Conservation (phyloP, 1,284 basidiomycete species). For the Phlebopus sp. region DNA sequence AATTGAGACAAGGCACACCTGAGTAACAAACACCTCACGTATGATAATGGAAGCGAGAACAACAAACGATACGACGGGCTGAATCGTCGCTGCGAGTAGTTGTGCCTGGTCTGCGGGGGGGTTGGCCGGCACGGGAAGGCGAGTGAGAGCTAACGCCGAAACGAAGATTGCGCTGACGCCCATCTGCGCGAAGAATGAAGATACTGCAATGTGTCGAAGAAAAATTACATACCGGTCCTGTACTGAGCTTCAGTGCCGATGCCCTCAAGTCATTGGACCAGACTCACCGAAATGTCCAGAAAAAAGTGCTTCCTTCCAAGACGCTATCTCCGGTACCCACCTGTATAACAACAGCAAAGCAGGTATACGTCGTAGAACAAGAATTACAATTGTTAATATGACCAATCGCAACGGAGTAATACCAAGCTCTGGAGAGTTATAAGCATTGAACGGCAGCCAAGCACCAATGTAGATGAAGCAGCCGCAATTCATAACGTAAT, state of each 20-base stretch:
- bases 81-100: slow-evolving; percentile 63
- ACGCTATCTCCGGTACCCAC: slow-evolving; percentile 82
- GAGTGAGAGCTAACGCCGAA: slow-evolving; percentile 69
- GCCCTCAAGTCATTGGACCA: not conserved
- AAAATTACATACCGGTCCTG: slow-evolving; percentile 52
- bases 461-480: slow-evolving; percentile 92
- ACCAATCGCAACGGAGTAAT: slow-evolving; percentile 75
- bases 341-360: slow-evolving; percentile 70
- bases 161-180: slow-evolving; percentile 86
- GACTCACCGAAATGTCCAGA: slow-evolving; percentile 79
- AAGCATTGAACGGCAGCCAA: slow-evolving; percentile 78
- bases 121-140: slow-evolving; percentile 56
- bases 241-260: slow-evolving; percentile 2
- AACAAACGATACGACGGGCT: slow-evolving; percentile 82
- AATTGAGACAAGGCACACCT: not conserved
- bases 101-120: slow-evolving; percentile 69
- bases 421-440: slow-evolving; percentile 59
- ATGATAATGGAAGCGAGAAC: slow-evolving; percentile 81
- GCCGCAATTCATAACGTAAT: slow-evolving; percentile 79
- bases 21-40: slow-evolving; percentile 46
- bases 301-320: slow-evolving; percentile 79
- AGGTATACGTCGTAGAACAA: slow-evolving; percentile 76
- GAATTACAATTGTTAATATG: slow-evolving; percentile 62
- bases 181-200: slow-evolving; percentile 44
- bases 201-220: not conserved